Base-by-base conservation (phyloP, 106 monocot genomes). In the Iris macrosiphon region DNA sequence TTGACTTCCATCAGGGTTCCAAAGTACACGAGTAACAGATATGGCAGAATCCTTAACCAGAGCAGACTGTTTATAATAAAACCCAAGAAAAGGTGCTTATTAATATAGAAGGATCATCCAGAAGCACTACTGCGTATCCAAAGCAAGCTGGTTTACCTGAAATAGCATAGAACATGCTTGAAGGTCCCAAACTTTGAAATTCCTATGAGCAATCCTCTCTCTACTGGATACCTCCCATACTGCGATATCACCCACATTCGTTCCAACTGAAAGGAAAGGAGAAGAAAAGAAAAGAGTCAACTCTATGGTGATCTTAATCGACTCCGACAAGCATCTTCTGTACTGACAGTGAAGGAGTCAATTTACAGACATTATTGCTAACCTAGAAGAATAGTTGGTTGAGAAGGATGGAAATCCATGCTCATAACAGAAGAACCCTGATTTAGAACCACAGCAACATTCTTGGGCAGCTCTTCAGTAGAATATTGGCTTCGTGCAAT, bases 351-450 rank as follows among this genome's bases (percentile, higher is more conserved):
- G n/a, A n/a, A n/a, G n/a, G n/a, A n/a, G n/a, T n/a, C n/a, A n/a
- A n/a, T n/a, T n/a, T n/a, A n/a, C n/a, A n/a, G n/a, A n/a, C n/a
- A 1, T 11, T n/a, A n/a, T n/a, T 52, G 14, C 26, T 60, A 51
- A 67, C 79, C 79, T 74, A 79, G 47, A 69, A 79, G 73, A 33
- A 74, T 1, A 15, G 69, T 79, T 37, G 49, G 60, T 16, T 69
- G 73, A 53, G 34, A 32, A 43, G 79, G 79, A 55, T 70, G 67
- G 28, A 79, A 79, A 74, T 79, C 74, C 69, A 79, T 69, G 57
- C 72, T 69, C 53, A 49, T 69, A 14, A 74, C 64, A 28, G 57
- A 20, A 52, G 79, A 79, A 45, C 68, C 79, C 40, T 68, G 69
- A 56, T 52, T 59, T 24, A 79, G 21, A 51, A 58, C 68, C 24